Evolutionary conservation across 78 protist genomes (phyloP).

Genomic region (Dictyostelium intermedium): DNA sequence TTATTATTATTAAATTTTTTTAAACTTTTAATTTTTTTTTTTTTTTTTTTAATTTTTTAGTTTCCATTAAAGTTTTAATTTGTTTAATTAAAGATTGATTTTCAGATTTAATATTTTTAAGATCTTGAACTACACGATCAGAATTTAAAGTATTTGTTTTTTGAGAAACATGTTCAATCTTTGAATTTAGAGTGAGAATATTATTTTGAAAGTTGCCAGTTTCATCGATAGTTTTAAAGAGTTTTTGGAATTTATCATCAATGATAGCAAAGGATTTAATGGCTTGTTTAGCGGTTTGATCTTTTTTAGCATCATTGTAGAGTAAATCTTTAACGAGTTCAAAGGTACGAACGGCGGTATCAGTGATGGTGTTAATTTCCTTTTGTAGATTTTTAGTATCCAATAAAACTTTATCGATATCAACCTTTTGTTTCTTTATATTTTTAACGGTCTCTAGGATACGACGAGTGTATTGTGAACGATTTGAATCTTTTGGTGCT

Average conservation of each 20-base stretch:
- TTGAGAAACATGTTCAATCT: conserved; percentile 47
- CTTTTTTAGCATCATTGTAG: conserved; percentile 78
- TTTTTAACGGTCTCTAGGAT: conserved; percentile 86
- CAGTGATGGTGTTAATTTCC: conserved; percentile 82
- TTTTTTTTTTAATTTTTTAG: not conserved
- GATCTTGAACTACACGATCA: conserved; percentile 77
- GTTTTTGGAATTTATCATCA: conserved; percentile 55
- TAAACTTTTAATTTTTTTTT: not conserved
- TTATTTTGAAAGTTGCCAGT: conserved; percentile 74
- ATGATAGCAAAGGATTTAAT: conserved; percentile 62
- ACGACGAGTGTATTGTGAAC: conserved; percentile 85
- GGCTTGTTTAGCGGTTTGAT: conserved; percentile 39
- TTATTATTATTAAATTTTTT: too few relatives aligned
- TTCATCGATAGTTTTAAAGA: conserved; percentile 51
- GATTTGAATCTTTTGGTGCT: conserved; percentile 72
- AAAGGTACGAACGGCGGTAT: conserved; percentile 76
- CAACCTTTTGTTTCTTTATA: conserved; percentile 86
- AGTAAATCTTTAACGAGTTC: conserved; percentile 82
- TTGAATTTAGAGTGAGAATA: conserved; percentile 60
- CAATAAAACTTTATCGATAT: conserved; percentile 82
- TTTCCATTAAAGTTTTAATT: conserved; percentile 34
- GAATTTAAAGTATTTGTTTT: conserved; percentile 47
- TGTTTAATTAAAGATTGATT: conserved; percentile 48
- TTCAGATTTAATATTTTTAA: conserved; percentile 49
- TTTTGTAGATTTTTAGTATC: conserved; percentile 84